These are phyloP conservation scores for Zygosaccharomyces pseudorouxii DNA, from an alignment of 805 yeast species.

Conservation along the genomic window DNA sequence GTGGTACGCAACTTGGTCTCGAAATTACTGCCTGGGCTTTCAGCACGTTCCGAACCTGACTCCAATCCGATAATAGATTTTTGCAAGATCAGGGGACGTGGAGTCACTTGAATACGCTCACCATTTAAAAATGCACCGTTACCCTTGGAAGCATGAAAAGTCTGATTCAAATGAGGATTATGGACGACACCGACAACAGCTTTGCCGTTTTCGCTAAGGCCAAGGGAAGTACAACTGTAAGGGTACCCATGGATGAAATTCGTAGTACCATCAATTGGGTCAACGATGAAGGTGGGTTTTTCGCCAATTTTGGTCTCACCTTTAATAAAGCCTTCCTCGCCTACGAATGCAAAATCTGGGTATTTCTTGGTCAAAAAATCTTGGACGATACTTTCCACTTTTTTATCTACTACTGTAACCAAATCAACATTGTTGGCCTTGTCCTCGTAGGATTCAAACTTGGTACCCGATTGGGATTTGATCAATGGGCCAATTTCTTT, in stretches of 20 bases:
- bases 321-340: slow-evolving; percentile 54
- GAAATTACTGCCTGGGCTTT: slow-evolving; percentile 48
- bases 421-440: slow-evolving; percentile 58
- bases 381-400: slow-evolving; percentile 43
- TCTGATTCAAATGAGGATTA: slow-evolving; percentile 51
- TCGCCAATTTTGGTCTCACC: slow-evolving; percentile 45
- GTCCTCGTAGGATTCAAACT: slow-evolving; percentile 43
- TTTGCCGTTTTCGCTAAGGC: slow-evolving; percentile 44
- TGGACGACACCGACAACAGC: slow-evolving; percentile 64
- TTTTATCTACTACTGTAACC: slow-evolving; percentile 57
- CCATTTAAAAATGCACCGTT: slow-evolving; percentile 52
- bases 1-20: slow-evolving; percentile 47
- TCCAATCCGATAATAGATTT: slow-evolving; percentile 54
- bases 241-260: slow-evolving; percentile 62
- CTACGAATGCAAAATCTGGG: slow-evolving; percentile 52
- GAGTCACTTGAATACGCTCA: slow-evolving; percentile 31
- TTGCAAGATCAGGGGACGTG: slow-evolving; percentile 42
- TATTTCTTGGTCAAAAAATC: slow-evolving; percentile 33
- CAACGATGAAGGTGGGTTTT: slow-evolving; percentile 59
- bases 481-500: slow-evolving; percentile 29
- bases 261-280: slow-evolving; percentile 64
- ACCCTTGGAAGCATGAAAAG: slow-evolving; percentile 53
- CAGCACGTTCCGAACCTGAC: slow-evolving; percentile 57
- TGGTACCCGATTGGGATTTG: slow-evolving; percentile 25
- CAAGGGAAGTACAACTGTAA: slow-evolving; percentile 56